phyloP scores from a whole-genome alignment of 2,329 filamentous ascomycete species.

The Aspergillus oerlinghausenensis region DNA sequence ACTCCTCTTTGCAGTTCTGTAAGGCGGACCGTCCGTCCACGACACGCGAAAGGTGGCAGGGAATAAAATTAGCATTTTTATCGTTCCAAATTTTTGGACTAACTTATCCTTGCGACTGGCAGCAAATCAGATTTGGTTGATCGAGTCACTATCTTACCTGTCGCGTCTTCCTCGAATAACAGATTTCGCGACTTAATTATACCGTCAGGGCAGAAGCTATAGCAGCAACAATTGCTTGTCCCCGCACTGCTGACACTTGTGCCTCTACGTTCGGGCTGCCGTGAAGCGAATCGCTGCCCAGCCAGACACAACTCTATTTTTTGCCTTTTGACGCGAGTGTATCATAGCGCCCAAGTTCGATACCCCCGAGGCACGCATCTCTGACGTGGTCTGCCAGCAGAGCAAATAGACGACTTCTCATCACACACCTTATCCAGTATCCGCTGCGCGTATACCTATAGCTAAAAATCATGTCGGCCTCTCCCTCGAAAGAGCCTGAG shows the following conservation, averaged over 20 bases:
- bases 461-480: constrained; percentile 87
- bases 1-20: constrained; percentile 8
- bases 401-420: constrained; percentile 29
- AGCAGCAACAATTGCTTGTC: constrained; percentile 26
- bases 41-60: constrained; percentile 5
- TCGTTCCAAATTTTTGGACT: neutral
- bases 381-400: constrained; percentile 46
- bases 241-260: constrained; percentile 24
- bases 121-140: constrained; percentile 10
- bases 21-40: constrained; percentile 12
- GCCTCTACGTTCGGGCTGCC: constrained; percentile 25
- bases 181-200: constrained; percentile 20
- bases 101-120: constrained; percentile 5
- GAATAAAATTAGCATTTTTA: constrained; percentile 2
- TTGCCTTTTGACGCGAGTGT: constrained; percentile 17
- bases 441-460: constrained; percentile 33
- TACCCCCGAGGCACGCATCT: constrained; percentile 24
- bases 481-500: constrained; percentile 82
- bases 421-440: constrained; percentile 32
- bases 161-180: constrained; percentile 18
- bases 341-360: constrained; percentile 22
- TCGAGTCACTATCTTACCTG: constrained; percentile 5
- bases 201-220: constrained; percentile 24
- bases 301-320: constrained; percentile 24
- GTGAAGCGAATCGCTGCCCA: constrained; percentile 38